These are phyloP conservation scores for Chenopodium album DNA, from an alignment of 148 eudicot genomes.

Conservation along the genomic window DNA sequence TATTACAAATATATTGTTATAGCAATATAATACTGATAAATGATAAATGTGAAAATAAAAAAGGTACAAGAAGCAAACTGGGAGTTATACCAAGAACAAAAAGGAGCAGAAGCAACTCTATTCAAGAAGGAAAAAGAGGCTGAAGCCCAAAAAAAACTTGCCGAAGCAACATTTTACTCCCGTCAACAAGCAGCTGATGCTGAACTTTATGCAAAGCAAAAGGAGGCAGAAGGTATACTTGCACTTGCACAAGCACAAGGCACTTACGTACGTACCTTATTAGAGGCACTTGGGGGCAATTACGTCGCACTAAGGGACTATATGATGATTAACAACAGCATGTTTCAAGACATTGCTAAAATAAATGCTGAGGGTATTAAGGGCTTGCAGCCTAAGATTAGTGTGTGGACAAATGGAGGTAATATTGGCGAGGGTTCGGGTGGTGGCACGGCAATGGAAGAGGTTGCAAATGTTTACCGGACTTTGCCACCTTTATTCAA, in stretches of 20 bases:
- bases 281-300: constrained; percentile 43
- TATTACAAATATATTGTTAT: too few relatives aligned
- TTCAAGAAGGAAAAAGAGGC: constrained; percentile 42
- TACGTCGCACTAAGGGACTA: constrained; percentile 53
- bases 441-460: constrained; percentile 38
- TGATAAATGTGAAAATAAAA: background rate
- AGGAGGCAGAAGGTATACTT: constrained; percentile 50
- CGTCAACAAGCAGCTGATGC: constrained; percentile 57
- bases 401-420: constrained; percentile 52
- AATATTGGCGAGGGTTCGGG: constrained; percentile 15
- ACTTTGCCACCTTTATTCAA: constrained; percentile 58
- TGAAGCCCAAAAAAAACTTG: constrained; percentile 37
- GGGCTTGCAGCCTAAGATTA: constrained; percentile 56
- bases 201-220: constrained; percentile 48
- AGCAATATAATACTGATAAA: background rate
- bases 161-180: constrained; percentile 41
- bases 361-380: constrained; percentile 48
- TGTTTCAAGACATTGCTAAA: constrained; percentile 58
- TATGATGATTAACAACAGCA: constrained; percentile 52
- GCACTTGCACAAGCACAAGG: constrained; percentile 55
- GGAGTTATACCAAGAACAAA: constrained; percentile 57
- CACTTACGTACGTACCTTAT: constrained; percentile 37
- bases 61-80: constrained; percentile 73
- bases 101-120: constrained; percentile 49
- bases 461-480: constrained; percentile 43